Evolutionary conservation across 805 yeast genomes (phyloP), one percentile per base, ranked within the genome.

Genomic region (Candida khao-thaluensis): DNA sequence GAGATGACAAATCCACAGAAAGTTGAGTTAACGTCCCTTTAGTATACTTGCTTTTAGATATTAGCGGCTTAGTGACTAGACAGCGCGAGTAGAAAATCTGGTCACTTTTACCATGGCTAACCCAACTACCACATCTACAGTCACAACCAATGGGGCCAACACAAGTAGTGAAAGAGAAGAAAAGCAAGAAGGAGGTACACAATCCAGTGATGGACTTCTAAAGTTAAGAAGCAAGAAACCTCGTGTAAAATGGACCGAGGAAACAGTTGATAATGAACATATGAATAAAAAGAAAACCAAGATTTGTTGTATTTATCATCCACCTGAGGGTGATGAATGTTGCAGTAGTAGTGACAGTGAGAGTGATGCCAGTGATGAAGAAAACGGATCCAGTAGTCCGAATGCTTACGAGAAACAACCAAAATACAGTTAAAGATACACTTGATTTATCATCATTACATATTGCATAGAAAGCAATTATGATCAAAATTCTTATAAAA

Each of bases 361-460:
- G 21, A 50, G 59, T 12, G 59, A 54, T 40, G 51, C 42, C 9
- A 43, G 51, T 9, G 54, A 47, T 14, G 56, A 45, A 12, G 44
- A 36, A 1, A 30, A 41, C n/a, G 36, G 39, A 4, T 21, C 39
- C 9, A 24, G 29, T n/a, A 34, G 49, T 54, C 95, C 85, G 15
- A 86, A 91, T 61, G 96, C 96, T 0, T 91, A 91, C 53, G 98
- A 90, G 57, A 64, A 77, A 25, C 96, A 88, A 59, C 97, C 96
- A 1, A 76, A 69, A 49, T 81, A 80, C 52, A 64, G 50, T 31
- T 31, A 15, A 30, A n/a, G n/a, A n/a, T n/a, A n/a, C n/a, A n/a
- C n/a, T n/a, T n/a, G n/a, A n/a, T n/a, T n/a, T n/a, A n/a, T n/a
- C n/a, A n/a, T n/a, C n/a, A n/a, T n/a, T n/a, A n/a, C n/a, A n/a